phyloP scores from a whole-genome alignment of 139 green algal genomes.

The Chlamydomonas incerta region DNA sequence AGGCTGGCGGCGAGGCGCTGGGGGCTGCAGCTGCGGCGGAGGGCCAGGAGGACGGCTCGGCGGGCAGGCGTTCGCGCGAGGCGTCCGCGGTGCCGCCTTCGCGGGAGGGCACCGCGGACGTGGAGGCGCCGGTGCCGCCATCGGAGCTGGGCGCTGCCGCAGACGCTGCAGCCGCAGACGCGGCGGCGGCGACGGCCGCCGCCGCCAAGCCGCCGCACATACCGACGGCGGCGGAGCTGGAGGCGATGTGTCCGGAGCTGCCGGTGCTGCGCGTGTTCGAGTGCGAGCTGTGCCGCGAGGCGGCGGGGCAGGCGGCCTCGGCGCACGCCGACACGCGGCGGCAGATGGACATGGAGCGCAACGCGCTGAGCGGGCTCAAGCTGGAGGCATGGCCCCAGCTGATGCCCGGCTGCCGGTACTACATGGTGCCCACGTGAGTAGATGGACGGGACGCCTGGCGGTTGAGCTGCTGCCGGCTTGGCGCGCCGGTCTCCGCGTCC shows the following conservation, averaged over 20 bases:
- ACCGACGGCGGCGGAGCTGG: conserved; percentile 5
- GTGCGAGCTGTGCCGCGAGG: neutral
- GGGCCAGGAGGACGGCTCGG: too few relatives aligned
- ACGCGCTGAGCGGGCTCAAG: conserved; percentile 56
- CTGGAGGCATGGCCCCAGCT: conserved; percentile 41
- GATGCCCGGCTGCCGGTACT: conserved; percentile 58
- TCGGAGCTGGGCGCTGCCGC: too few relatives aligned
- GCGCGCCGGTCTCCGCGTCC: too few relatives aligned
- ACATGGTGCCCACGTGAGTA: conserved; percentile 69
- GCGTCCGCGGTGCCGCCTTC: neutral
- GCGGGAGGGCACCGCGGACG: neutral
- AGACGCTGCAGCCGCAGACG: neutral
- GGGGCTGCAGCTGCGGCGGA: too few relatives aligned
- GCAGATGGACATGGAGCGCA: conserved; percentile 49
- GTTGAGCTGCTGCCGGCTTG: too few relatives aligned
- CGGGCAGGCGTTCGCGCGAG: neutral
- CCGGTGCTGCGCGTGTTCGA: neutral
- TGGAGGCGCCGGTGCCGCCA: neutral
- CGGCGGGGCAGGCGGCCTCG: conserved; percentile 9
- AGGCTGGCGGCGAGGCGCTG: neutral
- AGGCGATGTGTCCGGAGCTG: conserved; percentile 19
- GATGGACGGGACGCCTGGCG: neutral
- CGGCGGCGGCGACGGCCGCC: too few relatives aligned
- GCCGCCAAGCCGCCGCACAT: neutral
- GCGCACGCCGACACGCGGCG: conserved; percentile 18